phyloP scores from a whole-genome alignment of 163 green algal species.

The Chlamydomonas reinhardtii region DNA sequence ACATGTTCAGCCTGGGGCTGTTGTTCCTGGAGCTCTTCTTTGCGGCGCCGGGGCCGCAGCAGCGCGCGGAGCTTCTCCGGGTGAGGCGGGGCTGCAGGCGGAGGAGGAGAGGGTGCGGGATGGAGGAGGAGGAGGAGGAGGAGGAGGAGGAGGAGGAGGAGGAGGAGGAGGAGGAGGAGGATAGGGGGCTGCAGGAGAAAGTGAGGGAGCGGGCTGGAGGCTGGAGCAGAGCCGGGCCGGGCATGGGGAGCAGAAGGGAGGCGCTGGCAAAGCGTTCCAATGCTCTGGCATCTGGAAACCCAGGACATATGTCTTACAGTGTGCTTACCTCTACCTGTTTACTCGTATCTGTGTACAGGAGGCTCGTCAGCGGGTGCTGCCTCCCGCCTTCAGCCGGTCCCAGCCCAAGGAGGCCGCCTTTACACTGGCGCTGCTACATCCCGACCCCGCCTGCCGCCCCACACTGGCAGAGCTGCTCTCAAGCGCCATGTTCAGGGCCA shows the following conservation, averaged over 20 bases:
- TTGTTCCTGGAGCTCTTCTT: constrained; percentile 85
- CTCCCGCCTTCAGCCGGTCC: constrained; percentile 59
- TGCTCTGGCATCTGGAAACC: too few species aligned
- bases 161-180: too few species aligned
- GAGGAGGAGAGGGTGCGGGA: too few species aligned
- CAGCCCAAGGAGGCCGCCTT: constrained; percentile 78
- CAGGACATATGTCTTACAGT: too few species aligned
- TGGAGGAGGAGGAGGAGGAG: too few species aligned
- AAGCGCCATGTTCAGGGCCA: constrained; percentile 58
- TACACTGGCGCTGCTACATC: constrained; percentile 78
- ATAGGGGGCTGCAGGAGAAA: too few species aligned
- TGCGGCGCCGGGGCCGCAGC: not conserved
- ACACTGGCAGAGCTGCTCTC: constrained; percentile 67
- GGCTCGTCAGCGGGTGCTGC: constrained; percentile 74
- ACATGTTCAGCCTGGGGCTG: constrained; percentile 82
- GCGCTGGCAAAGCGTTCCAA: too few species aligned
- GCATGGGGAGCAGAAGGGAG: too few species aligned
- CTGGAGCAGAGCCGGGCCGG: too few species aligned
- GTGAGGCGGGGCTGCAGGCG: not conserved
- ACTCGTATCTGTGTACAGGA: constrained; percentile 21
- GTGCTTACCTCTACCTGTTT: too few species aligned
- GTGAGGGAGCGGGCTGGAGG: too few species aligned
- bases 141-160: too few species aligned
- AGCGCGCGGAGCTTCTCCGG: constrained; percentile 12
- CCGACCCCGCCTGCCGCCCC: constrained; percentile 73